These are phyloP conservation scores for Pyrenochaeta sp. DNA, from an alignment of 2,329 filamentous ascomycete species.

Conservation along the genomic window DNA sequence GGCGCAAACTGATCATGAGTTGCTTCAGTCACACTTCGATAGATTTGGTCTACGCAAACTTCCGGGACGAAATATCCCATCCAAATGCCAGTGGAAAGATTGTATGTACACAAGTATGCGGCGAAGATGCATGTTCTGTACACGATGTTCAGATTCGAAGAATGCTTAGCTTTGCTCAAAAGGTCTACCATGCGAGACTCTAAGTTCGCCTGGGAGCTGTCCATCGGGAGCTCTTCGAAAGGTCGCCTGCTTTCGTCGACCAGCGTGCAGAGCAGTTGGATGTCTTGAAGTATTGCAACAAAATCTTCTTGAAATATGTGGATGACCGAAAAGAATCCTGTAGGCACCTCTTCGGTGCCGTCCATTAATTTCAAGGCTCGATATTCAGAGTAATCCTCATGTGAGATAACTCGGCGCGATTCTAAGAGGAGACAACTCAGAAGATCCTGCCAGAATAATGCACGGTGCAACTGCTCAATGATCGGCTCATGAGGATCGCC, in stretches of 20 bases:
- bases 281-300: slow-evolving; percentile 12
- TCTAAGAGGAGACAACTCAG: slow-evolving; percentile 21
- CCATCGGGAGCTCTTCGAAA: slow-evolving; percentile 14
- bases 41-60: slow-evolving; percentile 16
- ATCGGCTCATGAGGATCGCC: slow-evolving; percentile 7
- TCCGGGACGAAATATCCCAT: slow-evolving; percentile 24
- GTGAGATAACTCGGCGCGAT: slow-evolving; percentile 17
- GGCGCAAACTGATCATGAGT: background rate
- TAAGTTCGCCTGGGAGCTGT: slow-evolving; percentile 18
- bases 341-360: slow-evolving; percentile 2
- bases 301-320: slow-evolving; percentile 5
- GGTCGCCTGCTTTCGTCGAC: slow-evolving; percentile 10
- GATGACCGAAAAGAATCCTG: slow-evolving; percentile 9
- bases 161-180: slow-evolving; percentile 7
- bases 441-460: slow-evolving; percentile 27
- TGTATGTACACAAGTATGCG: slow-evolving; percentile 22
- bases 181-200: slow-evolving; percentile 20
- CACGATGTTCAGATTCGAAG: slow-evolving; percentile 4
- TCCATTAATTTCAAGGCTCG: background rate
- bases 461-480: slow-evolving; percentile 13
- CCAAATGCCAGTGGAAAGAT: slow-evolving; percentile 25
- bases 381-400: slow-evolving; percentile 13
- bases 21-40: slow-evolving; percentile 10
- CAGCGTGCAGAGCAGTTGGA: slow-evolving; percentile 15
- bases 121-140: slow-evolving; percentile 22